Evolutionary conservation across 2,329 filamentous ascomycete genomes (phyloP).

Genomic region (Lachnellula occidentalis): DNA sequence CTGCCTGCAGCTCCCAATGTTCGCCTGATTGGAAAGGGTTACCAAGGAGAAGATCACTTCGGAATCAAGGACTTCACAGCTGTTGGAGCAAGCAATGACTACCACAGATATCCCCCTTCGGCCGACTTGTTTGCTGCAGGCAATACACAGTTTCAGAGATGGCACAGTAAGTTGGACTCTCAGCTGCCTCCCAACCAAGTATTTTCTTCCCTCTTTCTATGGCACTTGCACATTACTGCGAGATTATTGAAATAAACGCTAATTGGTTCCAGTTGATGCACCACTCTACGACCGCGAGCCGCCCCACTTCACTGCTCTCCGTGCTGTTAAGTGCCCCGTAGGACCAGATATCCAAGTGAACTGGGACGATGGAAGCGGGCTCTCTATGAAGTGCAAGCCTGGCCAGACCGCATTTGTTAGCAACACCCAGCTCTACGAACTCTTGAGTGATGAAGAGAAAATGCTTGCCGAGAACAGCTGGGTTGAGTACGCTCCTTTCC

Average conservation of each 20-base stretch:
- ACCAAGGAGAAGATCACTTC: slow-evolving; percentile 40
- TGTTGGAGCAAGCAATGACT: slow-evolving; percentile 32
- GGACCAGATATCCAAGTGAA: slow-evolving; percentile 34
- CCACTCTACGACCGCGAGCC: slow-evolving; percentile 39
- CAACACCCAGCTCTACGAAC: slow-evolving; percentile 37
- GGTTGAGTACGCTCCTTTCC: slow-evolving; percentile 42
- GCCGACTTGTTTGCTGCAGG: slow-evolving; percentile 35
- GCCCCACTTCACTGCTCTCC: slow-evolving; percentile 39
- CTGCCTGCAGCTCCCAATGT: slow-evolving; percentile 41
- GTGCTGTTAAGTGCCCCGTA: slow-evolving; percentile 35
- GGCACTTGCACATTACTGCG: background rate
- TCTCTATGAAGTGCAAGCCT: slow-evolving; percentile 38
- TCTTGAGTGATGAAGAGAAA: slow-evolving; percentile 39
- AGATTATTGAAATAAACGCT: background rate
- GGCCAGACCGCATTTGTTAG: slow-evolving; percentile 41
- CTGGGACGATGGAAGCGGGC: slow-evolving; percentile 40
- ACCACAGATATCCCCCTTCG: slow-evolving; percentile 32
- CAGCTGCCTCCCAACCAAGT: no score
- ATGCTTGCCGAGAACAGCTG: slow-evolving; percentile 38
- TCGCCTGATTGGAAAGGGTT: slow-evolving; percentile 40
- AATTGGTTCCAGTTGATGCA: slow-evolving; percentile 33
- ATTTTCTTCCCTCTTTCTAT: background rate
- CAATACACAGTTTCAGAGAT: slow-evolving; percentile 41
- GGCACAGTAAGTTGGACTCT: slow-evolving; percentile 32
- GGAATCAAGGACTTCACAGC: slow-evolving; percentile 36